Conservation (phyloP, 2,329 filamentous ascomycete species). For the Nigrospora sphaerica region DNA sequence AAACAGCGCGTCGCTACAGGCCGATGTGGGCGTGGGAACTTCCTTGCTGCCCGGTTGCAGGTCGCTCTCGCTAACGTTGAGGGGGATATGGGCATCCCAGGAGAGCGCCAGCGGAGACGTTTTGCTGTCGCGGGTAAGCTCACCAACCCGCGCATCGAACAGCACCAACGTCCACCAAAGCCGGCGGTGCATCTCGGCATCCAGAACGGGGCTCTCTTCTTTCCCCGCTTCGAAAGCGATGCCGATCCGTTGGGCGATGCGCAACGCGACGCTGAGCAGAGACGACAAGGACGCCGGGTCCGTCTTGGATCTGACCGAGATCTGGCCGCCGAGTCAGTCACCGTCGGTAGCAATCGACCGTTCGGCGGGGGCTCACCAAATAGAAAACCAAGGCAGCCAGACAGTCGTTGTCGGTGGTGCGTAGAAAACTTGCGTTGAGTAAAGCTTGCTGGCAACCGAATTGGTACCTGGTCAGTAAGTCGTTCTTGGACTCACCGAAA, state of each 20-base stretch:
- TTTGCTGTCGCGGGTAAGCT: constrained; percentile 34
- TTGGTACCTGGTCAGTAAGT: constrained; percentile 36
- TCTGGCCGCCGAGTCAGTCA: too few relatives aligned
- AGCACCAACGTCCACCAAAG: constrained; percentile 55
- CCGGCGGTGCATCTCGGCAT: constrained; percentile 52
- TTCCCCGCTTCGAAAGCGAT: constrained; percentile 11
- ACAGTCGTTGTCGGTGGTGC: too few relatives aligned
- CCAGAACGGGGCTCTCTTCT: constrained; percentile 36
- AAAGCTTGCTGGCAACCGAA: constrained; percentile 46
- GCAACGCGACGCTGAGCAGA: too few relatives aligned
- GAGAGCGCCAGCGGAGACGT: constrained; percentile 1
- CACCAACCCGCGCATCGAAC: constrained; percentile 49
- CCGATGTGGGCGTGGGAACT: constrained; percentile 14
- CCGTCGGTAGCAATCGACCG: too few relatives aligned
- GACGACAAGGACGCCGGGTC: too few relatives aligned
- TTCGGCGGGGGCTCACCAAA: too few relatives aligned
- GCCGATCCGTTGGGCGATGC: too few relatives aligned
- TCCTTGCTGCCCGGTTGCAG: constrained; percentile 32
- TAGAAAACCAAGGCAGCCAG: too few relatives aligned
- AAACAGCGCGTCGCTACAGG: constrained; percentile 34
- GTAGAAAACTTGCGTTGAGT: constrained; percentile 38
- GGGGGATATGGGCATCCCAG: constrained; percentile 34
- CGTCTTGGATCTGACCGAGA: too few relatives aligned
- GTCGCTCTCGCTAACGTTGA: constrained; percentile 39
- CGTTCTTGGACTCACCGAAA: constrained; percentile 31